Conservation (phyloP, 139 green algal genomes). For the Trebouxia sp. region DNA sequence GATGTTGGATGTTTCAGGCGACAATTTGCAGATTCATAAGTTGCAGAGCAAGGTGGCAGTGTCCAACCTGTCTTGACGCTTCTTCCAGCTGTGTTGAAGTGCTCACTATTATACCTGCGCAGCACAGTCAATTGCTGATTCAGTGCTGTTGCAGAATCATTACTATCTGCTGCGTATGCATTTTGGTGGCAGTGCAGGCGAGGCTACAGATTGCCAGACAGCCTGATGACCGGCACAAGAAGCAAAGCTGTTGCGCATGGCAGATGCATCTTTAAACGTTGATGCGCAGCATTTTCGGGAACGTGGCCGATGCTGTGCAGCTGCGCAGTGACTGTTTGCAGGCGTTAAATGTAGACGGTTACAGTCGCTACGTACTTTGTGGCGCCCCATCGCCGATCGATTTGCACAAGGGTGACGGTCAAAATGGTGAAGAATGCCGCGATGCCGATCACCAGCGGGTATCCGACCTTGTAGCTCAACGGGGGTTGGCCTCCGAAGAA, state of each 20-base stretch:
- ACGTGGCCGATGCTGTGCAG: too few species aligned
- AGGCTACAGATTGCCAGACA: too few species aligned
- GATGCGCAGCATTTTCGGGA: background rate
- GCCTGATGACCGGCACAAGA: too few species aligned
- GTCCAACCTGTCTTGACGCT: conserved; percentile 52
- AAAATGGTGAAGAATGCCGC: conserved; percentile 36
- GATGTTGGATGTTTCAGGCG: too few species aligned
- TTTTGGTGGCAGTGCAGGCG: too few species aligned
- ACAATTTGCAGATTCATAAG: background rate
- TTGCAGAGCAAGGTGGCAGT: background rate
- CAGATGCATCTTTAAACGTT: too few species aligned
- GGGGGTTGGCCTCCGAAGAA: conserved; percentile 39
- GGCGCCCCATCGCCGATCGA: conserved; percentile 29
- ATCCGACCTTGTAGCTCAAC: conserved; percentile 36
- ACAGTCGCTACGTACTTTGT: conserved; percentile 14
- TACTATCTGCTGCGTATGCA: too few species aligned
- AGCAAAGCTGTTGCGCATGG: too few species aligned
- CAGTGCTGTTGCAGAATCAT: too few species aligned
- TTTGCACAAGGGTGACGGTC: conserved; percentile 32
- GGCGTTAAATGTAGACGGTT: background rate
- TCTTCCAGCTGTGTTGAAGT: conserved; percentile 57
- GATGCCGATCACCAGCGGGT: conserved; percentile 39
- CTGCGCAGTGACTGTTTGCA: too few species aligned
- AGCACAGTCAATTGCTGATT: background rate
- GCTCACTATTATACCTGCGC: conserved; percentile 40